phyloP scores from a whole-genome alignment of 495 filamentous ascomycete species.

The Eremomyces bilateralis region DNA sequence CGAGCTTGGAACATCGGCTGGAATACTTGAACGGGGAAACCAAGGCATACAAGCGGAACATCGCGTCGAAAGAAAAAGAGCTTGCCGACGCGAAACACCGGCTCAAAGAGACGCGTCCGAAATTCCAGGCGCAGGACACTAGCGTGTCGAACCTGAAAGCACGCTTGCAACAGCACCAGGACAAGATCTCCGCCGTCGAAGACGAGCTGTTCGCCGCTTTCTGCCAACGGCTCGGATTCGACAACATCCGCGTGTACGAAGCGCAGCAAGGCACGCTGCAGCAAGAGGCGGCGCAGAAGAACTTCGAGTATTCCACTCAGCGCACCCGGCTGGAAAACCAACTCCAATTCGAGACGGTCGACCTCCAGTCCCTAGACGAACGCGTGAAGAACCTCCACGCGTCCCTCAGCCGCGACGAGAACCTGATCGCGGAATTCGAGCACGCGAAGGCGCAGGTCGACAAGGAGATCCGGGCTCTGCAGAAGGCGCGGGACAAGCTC shows the following conservation, averaged over 20 bases:
- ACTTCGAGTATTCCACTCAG: constrained; percentile 65
- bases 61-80: constrained; percentile 69
- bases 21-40: constrained; percentile 51
- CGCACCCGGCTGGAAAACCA: constrained; percentile 60
- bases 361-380: constrained; percentile 41
- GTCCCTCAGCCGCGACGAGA: constrained; percentile 38
- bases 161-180: constrained; percentile 43
- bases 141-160: constrained; percentile 43
- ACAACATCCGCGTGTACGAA: constrained; percentile 80
- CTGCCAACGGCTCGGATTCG: constrained; percentile 69
- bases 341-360: constrained; percentile 53
- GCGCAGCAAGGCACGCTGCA: constrained; percentile 78
- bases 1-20: constrained; percentile 61
- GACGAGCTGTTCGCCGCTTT: constrained; percentile 77
- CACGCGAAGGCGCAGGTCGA: constrained; percentile 53
- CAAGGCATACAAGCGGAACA: constrained; percentile 61
- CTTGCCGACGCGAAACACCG: constrained; percentile 47
- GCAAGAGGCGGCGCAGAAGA: constrained; percentile 70
- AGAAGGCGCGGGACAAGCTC: constrained; percentile 56
- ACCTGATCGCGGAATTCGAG: constrained; percentile 44
- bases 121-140: constrained; percentile 46
- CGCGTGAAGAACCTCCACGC: constrained; percentile 46
- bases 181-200: constrained; percentile 64
- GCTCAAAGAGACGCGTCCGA: constrained; percentile 52
- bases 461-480: constrained; percentile 44